These are phyloP conservation scores for Parietichytrium sp. DNA, from an alignment of 108 stramenopile species.

Conservation along the genomic window DNA sequence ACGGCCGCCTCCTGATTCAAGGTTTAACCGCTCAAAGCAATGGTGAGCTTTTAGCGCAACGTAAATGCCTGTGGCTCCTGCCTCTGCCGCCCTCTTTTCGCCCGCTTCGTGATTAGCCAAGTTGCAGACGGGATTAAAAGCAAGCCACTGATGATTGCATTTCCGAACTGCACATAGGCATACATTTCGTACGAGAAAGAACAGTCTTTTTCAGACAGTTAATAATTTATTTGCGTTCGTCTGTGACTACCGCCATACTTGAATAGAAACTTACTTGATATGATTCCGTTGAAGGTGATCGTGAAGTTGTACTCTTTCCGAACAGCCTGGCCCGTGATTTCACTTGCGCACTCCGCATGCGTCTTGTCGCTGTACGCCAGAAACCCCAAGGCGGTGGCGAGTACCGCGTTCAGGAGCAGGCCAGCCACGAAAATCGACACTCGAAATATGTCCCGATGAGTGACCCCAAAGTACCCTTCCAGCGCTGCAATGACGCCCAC, in stretches of 20 bases:
- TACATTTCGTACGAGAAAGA: constrained; percentile 23
- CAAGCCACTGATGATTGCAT: neutral
- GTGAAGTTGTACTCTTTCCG: constrained; percentile 34
- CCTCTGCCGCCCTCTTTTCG: no score
- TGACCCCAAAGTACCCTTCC: constrained; percentile 9
- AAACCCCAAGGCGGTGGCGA: neutral
- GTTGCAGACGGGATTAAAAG: no score
- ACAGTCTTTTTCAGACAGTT: no score
- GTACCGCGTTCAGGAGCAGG: neutral
- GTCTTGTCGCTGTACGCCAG: neutral
- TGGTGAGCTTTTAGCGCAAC: no score
- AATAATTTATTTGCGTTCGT: no score
- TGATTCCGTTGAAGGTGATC: neutral
- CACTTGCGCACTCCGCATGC: neutral
- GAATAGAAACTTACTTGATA: no score
- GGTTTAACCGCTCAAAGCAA: no score
- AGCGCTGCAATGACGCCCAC: neutral
- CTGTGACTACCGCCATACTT: no score
- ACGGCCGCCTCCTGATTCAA: no score
- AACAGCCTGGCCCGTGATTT: constrained; percentile 8
- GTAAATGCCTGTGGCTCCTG: no score
- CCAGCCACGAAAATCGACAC: neutral
- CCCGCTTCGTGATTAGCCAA: no score
- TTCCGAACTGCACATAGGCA: constrained; percentile 11
- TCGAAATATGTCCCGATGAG: neutral